These are phyloP conservation scores for Xylaria sp. DNA, from an alignment of 2,329 filamentous ascomycete species.

Conservation along the genomic window DNA sequence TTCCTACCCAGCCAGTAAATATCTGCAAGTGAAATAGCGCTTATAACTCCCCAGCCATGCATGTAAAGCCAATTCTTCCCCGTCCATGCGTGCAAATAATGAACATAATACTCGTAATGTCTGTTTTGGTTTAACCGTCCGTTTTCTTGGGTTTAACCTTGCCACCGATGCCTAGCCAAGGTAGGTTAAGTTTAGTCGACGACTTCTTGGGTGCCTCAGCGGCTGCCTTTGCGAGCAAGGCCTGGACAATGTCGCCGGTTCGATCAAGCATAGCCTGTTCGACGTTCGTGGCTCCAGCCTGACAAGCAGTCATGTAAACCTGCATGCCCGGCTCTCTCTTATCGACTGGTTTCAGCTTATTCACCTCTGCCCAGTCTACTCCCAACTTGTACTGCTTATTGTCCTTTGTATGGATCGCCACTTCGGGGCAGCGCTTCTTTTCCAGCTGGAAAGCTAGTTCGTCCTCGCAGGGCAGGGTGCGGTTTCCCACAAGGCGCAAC, in stretches of 20 bases:
- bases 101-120: not conserved
- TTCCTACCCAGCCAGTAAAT: not conserved
- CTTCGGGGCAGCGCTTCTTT: not conserved
- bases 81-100: not conserved
- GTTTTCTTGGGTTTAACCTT: not conserved
- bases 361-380: not conserved
- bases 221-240: not conserved
- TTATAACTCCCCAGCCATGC: not conserved
- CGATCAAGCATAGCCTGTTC: not conserved
- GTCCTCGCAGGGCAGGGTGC: not conserved
- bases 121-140: not conserved
- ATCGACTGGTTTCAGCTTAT: not conserved
- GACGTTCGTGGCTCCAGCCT: not conserved
- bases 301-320: not conserved
- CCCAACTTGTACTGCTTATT: not conserved
- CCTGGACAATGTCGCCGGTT: constrained; percentile 8
- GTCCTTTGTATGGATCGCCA: not conserved
- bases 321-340: not conserved
- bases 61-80: not conserved
- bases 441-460: not conserved
- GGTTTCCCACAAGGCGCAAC: not conserved
- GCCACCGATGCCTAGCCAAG: not conserved
- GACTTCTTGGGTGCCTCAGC: not conserved
- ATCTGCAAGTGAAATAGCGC: constrained; percentile 1
- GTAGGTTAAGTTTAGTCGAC: not conserved